Evolutionary conservation across 2,329 filamentous ascomycete species (phyloP), one percentile per base, ranked within the genome.

Genomic region (Colletotrichum sp.): DNA sequence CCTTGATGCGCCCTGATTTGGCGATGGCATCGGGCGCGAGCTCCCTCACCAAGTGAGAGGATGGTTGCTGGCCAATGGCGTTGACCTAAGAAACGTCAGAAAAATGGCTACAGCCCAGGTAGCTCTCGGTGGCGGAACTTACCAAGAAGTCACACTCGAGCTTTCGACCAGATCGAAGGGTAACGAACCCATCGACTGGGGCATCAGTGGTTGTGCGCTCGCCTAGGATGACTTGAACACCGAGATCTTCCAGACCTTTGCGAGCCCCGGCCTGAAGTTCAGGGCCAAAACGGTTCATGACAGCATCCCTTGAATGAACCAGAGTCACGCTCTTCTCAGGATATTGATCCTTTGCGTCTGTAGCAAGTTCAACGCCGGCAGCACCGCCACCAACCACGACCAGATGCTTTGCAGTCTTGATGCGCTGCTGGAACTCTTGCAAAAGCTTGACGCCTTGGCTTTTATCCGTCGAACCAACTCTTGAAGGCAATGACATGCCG

Each of bases 321-420:
- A 94, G 80, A 0, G 87, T 87, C 12, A 94, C 88, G 0, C 83
- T 82, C 82, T 93, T 93, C 8, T 89, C 86, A 0, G 90, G 90
- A 77, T 90, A 92, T 12, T 84, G 80, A 7, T 86, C 86, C 81
- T 92, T 92, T 12, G 90, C 88, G 79, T 94, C 92, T 1, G 90
- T 88, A 0, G 90, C 91, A 39, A 93, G 82, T 82, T 93, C 90
- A 0, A 93, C 89, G 2, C 92, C 92, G 0, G 91, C 92, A 1
- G 92, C 90, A 4, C 92, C 92, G 0, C 90, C 91, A 3, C 92
- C 92, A 0, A 90, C 86, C 0, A 91, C 86, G 3, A 90, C 88
- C 8, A 91, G 78, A 34, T 84, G 85, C 15, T 81, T 80, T 2
- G 89, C 86, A 0, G 80, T 78, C 55, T 84, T 84, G 66, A 92